Conservation (phyloP, 768 basidiomycete genomes). For the Mycena epipterygia region DNA sequence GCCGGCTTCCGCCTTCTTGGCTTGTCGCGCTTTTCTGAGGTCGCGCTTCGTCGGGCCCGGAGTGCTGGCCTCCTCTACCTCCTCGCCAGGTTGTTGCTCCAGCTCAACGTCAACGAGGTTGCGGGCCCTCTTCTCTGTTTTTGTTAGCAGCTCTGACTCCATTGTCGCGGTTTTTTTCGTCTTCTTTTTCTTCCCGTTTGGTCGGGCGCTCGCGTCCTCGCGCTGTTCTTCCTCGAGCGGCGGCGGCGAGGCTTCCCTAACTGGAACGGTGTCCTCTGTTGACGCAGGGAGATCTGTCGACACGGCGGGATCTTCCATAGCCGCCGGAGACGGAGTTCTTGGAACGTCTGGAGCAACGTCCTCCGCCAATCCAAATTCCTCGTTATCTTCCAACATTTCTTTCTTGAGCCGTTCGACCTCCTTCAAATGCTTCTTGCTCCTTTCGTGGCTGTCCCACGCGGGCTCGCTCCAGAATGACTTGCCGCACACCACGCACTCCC, state of each 20-base stretch:
- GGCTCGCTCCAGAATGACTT: slow-evolving; percentile 93
- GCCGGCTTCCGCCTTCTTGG: slow-evolving; percentile 69
- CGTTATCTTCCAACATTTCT: slow-evolving; percentile 84
- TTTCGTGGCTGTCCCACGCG: slow-evolving; percentile 96
- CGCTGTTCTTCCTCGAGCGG: slow-evolving; percentile 26
- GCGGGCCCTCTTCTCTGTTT: slow-evolving; percentile 40
- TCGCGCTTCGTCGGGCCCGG: slow-evolving; percentile 77
- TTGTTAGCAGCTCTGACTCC: slow-evolving; percentile 30
- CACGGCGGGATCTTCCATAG: not conserved
- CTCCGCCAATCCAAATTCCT: slow-evolving; percentile 68
- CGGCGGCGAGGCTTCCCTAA: slow-evolving; percentile 2
- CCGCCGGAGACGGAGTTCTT: not conserved
- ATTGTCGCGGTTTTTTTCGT: slow-evolving; percentile 16
- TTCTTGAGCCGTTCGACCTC: slow-evolving; percentile 84
- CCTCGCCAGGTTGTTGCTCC: not conserved
- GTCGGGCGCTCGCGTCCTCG: slow-evolving; percentile 26
- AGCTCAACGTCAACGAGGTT: slow-evolving; percentile 24
- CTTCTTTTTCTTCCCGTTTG: slow-evolving; percentile 34
- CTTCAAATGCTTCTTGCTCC: slow-evolving; percentile 94
- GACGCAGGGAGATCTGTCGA: no score
- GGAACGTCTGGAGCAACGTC: slow-evolving; percentile 16
- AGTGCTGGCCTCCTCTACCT: slow-evolving; percentile 26
- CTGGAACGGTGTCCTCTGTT: not conserved
- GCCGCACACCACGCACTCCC: slow-evolving; percentile 96
- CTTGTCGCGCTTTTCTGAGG: slow-evolving; percentile 82